Conservation (phyloP, 495 filamentous ascomycete genomes). For the Parachaetomium inaequale region DNA sequence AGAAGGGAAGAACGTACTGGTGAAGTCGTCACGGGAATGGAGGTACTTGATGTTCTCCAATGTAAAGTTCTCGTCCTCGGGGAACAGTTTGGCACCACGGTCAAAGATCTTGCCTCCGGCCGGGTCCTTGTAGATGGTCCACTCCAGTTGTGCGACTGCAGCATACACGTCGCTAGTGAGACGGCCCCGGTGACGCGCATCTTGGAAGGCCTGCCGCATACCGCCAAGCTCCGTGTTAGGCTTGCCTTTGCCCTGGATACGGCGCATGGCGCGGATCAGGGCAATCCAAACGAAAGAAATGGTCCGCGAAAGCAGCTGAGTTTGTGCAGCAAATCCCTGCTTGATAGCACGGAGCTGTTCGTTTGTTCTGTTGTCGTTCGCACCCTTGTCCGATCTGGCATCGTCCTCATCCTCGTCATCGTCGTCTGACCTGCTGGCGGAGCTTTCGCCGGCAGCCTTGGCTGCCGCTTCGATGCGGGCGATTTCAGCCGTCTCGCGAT, state of each 20-base stretch:
- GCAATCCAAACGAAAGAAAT: constrained; percentile 93
- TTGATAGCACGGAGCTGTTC: constrained; percentile 67
- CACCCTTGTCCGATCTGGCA: constrained; percentile 52
- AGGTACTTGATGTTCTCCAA: constrained; percentile 94
- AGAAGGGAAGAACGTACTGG: constrained; percentile 61
- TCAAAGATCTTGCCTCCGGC: constrained; percentile 94
- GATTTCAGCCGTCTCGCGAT: constrained; percentile 66
- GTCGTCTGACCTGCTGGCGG: constrained; percentile 36
- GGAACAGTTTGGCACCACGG: constrained; percentile 84
- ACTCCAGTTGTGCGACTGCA: constrained; percentile 85
- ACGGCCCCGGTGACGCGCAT: constrained; percentile 78
- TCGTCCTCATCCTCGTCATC: constrained; percentile 65
- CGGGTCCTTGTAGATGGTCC: constrained; percentile 89
- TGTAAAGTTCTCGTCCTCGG: constrained; percentile 85
- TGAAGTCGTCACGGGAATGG: constrained; percentile 83
- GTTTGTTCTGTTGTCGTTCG: constrained; percentile 54
- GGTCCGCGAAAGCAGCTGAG: constrained; percentile 66
- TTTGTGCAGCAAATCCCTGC: constrained; percentile 65
- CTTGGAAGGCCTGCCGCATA: constrained; percentile 77
- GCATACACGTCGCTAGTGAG: constrained; percentile 93
- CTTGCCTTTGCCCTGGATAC: constrained; percentile 83
- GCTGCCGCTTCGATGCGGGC: constrained; percentile 63
- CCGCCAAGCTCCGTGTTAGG: constrained; percentile 64
- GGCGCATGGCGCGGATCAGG: constrained; percentile 87
- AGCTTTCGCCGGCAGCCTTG: constrained; percentile 33